Conservation (phyloP, 192 early-diverging fungal species). For the Entophlyctis helioformis region DNA sequence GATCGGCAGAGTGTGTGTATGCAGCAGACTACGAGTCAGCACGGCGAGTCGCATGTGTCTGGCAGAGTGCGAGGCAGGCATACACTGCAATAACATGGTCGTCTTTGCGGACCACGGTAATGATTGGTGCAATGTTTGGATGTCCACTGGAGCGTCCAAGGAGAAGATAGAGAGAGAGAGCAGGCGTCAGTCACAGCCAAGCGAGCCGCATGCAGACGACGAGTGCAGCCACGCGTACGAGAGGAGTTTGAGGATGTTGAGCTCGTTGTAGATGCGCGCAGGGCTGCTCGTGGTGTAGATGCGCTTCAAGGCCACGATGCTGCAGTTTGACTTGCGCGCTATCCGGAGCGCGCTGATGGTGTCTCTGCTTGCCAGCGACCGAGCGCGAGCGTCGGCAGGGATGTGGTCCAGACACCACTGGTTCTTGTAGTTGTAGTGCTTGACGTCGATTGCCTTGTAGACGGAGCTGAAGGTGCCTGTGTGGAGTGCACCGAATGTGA, state of each 20-base stretch:
- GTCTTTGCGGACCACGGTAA: conserved; percentile 62
- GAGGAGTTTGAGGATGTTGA: conserved; percentile 60
- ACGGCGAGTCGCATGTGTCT: background rate
- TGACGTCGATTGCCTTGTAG: conserved; percentile 76
- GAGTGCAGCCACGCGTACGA: conserved; percentile 14
- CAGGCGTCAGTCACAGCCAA: too few relatives aligned
- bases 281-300: conserved; percentile 78
- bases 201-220: too few relatives aligned
- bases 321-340: too few relatives aligned
- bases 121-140: conserved; percentile 61
- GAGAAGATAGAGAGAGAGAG: too few relatives aligned
- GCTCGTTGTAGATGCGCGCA: conserved; percentile 67
- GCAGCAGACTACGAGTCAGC: conserved; percentile 2
- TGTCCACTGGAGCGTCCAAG: conserved; percentile 36
- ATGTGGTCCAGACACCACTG: conserved; percentile 2
- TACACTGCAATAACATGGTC: conserved; percentile 70
- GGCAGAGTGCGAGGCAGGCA: background rate
- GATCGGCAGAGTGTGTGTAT: background rate
- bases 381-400: too few relatives aligned
- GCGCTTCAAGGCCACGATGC: conserved; percentile 66
- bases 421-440: conserved; percentile 63
- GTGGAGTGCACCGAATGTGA: background rate
- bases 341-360: too few relatives aligned
- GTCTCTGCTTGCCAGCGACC: too few relatives aligned
- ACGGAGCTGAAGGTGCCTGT: conserved; percentile 84